Conservation (phyloP, 2,329 filamentous ascomycete species). For the Colletotrichum sp. region DNA sequence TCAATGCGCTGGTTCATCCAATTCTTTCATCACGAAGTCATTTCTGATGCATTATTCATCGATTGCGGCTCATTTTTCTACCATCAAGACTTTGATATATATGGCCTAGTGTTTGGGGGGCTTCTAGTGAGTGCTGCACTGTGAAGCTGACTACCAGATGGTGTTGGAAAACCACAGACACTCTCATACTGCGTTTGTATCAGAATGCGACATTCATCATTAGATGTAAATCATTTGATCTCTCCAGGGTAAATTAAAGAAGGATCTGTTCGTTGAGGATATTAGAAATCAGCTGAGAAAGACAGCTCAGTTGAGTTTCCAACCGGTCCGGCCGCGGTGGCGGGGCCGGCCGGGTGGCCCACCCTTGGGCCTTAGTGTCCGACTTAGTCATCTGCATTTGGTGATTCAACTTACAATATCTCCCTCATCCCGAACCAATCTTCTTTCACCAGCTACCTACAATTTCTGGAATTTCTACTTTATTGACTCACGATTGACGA, state of each 20-base stretch:
- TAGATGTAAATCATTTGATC: neutral
- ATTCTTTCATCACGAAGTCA: neutral
- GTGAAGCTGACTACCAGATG: neutral
- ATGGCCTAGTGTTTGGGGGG: neutral
- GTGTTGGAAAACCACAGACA: neutral
- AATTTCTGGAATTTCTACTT: too few species aligned
- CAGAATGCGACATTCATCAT: neutral
- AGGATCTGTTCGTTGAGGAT: neutral
- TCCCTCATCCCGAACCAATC: neutral
- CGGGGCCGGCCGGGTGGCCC: neutral
- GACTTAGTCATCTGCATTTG: neutral
- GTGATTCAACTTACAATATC: neutral
- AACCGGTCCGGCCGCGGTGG: neutral
- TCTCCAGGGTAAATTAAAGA: neutral
- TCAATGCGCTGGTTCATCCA: neutral
- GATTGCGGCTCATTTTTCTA: neutral
- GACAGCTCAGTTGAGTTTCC: neutral
- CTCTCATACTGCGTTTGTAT: neutral
- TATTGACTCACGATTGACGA: too few species aligned
- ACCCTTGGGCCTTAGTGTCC: too few species aligned
- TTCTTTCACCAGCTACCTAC: neutral
- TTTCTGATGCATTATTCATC: neutral
- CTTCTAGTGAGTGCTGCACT: neutral
- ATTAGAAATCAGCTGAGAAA: neutral
- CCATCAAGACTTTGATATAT: accelerated